phyloP scores from a whole-genome alignment of 2,329 filamentous ascomycete species.

The Phialophora verrucosa region DNA sequence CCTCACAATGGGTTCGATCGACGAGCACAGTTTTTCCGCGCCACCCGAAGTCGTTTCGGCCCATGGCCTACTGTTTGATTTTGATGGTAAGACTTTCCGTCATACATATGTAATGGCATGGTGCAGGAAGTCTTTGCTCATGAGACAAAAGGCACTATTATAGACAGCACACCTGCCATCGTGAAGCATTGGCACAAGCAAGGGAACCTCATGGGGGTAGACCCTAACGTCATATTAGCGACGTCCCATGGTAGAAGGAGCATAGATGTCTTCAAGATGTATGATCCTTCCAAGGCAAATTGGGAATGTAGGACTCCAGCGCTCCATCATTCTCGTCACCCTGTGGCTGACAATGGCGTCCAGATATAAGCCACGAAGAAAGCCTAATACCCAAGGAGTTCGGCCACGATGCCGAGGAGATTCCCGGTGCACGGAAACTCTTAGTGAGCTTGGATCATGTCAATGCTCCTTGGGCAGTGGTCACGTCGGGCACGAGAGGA shows the following conservation, averaged over 20 bases:
- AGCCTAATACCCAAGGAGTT: slow-evolving; percentile 75
- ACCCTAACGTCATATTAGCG: slow-evolving; percentile 81
- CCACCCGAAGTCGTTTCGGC: slow-evolving; percentile 48
- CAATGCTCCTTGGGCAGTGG: slow-evolving; percentile 81
- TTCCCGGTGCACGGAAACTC: slow-evolving; percentile 78
- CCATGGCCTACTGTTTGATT: slow-evolving; percentile 55
- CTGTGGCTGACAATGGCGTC: slow-evolving; percentile 9
- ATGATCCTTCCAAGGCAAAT: slow-evolving; percentile 84
- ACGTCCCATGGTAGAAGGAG: slow-evolving; percentile 89
- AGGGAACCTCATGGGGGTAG: slow-evolving; percentile 78
- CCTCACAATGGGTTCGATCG: slow-evolving; percentile 40
- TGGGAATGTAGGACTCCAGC: slow-evolving; percentile 76
- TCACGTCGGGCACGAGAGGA: slow-evolving; percentile 69
- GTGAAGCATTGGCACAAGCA: slow-evolving; percentile 68
- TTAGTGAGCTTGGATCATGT: slow-evolving; percentile 69
- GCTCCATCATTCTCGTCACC: background rate
- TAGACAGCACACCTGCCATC: slow-evolving; percentile 60
- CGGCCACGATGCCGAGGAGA: slow-evolving; percentile 79
- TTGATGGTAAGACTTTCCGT: slow-evolving; percentile 44
- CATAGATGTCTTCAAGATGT: slow-evolving; percentile 81
- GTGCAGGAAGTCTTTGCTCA: background rate
- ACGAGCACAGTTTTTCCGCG: slow-evolving; percentile 48
- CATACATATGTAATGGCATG: too few relatives aligned
- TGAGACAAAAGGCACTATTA: slow-evolving; percentile 46
- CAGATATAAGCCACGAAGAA: slow-evolving; percentile 82